These are phyloP conservation scores for Phaeosphaeria sp. DNA, from an alignment of 2,329 filamentous ascomycete species.

Conservation along the genomic window DNA sequence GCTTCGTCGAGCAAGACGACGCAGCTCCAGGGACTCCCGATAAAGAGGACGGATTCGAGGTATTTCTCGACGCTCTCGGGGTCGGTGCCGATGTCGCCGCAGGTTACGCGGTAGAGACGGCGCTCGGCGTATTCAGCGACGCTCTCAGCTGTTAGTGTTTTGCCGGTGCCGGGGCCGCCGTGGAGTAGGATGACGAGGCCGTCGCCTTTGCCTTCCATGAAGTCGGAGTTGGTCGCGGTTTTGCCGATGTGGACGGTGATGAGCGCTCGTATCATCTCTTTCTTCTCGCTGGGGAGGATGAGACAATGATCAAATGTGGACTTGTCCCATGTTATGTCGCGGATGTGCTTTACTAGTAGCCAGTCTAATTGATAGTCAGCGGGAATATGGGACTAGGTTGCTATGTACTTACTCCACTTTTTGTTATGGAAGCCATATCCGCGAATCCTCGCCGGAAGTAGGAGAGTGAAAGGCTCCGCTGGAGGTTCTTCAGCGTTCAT, in stretches of 20 bases:
- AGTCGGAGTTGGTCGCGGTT: slow-evolving; percentile 27
- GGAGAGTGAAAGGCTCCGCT: not conserved
- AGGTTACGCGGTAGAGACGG: slow-evolving; percentile 28
- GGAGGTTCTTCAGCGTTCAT: not conserved
- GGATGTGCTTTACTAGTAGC: slow-evolving; percentile 26
- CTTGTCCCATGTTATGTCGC: slow-evolving; percentile 42
- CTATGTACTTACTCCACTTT: slow-evolving; percentile 11
- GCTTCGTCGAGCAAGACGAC: slow-evolving; percentile 49
- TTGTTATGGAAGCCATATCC: slow-evolving; percentile 13
- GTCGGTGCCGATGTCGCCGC: slow-evolving; percentile 3
- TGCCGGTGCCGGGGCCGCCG: slow-evolving; percentile 17
- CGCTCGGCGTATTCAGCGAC: slow-evolving; percentile 13
- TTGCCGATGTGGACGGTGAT: not conserved
- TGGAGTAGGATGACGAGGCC: slow-evolving; percentile 19
- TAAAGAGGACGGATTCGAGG: slow-evolving; percentile 1
- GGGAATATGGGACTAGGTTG: not conserved
- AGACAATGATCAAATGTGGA: slow-evolving; percentile 23
- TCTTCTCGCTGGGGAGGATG: slow-evolving; percentile 54
- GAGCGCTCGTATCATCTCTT: slow-evolving; percentile 54
- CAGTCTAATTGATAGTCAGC: slow-evolving; percentile 1
- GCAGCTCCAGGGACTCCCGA: slow-evolving; percentile 52
- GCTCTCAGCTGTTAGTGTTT: slow-evolving; percentile 16
- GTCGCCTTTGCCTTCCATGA: slow-evolving; percentile 51
- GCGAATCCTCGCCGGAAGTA: slow-evolving; percentile 3
- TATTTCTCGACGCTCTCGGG: slow-evolving; percentile 7